Evolutionary conservation across 371 early-diverging fungal genomes (phyloP).

Genomic region (Mortierella sp.): DNA sequence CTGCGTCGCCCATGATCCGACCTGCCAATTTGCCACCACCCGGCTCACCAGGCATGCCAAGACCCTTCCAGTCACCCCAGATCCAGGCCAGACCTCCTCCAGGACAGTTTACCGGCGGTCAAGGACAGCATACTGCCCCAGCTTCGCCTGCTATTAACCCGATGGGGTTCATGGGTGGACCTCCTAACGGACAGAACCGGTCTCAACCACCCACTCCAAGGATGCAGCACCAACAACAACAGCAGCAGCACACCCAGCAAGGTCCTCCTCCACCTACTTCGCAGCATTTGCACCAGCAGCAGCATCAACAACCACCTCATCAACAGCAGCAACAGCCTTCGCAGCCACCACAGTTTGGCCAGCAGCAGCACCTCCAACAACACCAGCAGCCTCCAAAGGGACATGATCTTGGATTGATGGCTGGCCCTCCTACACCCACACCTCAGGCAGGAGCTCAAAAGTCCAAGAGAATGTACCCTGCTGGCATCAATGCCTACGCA

Average conservation of each 20-base stretch:
- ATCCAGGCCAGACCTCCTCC: conserved; percentile 42
- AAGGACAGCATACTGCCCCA: conserved; percentile 34
- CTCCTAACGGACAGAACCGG: conserved; percentile 44
- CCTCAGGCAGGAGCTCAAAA: conserved; percentile 45
- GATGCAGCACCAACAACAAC: conserved; percentile 25
- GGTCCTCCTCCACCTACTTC: conserved; percentile 19
- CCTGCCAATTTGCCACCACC: conserved; percentile 44
- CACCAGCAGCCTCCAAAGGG: conserved; percentile 17
- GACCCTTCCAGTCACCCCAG: conserved; percentile 51
- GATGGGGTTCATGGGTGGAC: conserved; percentile 43
- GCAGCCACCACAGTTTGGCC: conserved; percentile 20
- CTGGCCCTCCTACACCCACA: conserved; percentile 38
- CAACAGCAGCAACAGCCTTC: conserved; percentile 18
- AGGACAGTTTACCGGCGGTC: conserved; percentile 28
- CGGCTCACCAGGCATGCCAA: conserved; percentile 49
- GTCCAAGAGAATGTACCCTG: conserved; percentile 74
- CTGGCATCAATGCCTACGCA: conserved; percentile 35
- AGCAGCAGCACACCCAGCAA: conserved; percentile 31
- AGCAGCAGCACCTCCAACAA: conserved; percentile 19
- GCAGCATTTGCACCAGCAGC: conserved; percentile 18
- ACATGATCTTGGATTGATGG: conserved; percentile 28
- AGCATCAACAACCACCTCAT: conserved; percentile 18
- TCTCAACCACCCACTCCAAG: conserved; percentile 53
- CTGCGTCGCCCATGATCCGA: conserved; percentile 52
- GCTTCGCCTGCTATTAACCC: conserved; percentile 49